Base-by-base conservation (phyloP, 768 basidiomycete species). In the Ramaria sp. region DNA sequence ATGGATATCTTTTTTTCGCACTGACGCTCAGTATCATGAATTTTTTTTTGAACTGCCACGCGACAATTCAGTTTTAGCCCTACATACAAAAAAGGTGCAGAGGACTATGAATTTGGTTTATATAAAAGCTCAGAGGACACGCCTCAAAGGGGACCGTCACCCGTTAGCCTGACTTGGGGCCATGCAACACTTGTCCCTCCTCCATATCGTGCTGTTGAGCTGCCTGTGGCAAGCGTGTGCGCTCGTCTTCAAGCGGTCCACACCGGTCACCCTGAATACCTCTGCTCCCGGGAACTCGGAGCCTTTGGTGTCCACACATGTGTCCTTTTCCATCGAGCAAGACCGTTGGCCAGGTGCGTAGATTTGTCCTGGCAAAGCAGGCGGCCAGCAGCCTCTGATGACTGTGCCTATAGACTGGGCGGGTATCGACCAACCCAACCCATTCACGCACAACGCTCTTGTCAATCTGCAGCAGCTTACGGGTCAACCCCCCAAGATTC, bases 401-500 rank as follows among this genome's bases (percentile, higher is more conserved):
- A 25, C 12, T 24, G 27, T 52, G 28, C 24, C n/a, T n/a, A 24
- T 27, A 9, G 83, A 84, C 57, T 87, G 84, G 83, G 67, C 67
- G 10, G 83, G 85, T 1, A 71, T 70, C 9, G 56, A 60, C 5
- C 65, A 71, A 2, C 70, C 68, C 32, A 85, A 86, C 60, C 55
- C 73, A 16, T 85, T 84, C 65, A 77, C 81, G 57, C 73, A 71
- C 28, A 48, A 38, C 18, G 49, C 50, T 38, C 39, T 47, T 28
- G 39, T 41, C 20, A 47, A 56, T 22, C 34, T 49, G 48, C 39
- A 56, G 36, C 20, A n/a, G 16, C 37, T 52, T 22, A 54, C 57
- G 10, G 57, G 57, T 7, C 38, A 45, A 39, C 57, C 57, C 6
- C 57, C 57, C 5, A 57, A 54, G 25, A 57, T 57, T 28, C 52